Conservation (phyloP, 2,329 filamentous ascomycete genomes). For the Raffaelea arxii region DNA sequence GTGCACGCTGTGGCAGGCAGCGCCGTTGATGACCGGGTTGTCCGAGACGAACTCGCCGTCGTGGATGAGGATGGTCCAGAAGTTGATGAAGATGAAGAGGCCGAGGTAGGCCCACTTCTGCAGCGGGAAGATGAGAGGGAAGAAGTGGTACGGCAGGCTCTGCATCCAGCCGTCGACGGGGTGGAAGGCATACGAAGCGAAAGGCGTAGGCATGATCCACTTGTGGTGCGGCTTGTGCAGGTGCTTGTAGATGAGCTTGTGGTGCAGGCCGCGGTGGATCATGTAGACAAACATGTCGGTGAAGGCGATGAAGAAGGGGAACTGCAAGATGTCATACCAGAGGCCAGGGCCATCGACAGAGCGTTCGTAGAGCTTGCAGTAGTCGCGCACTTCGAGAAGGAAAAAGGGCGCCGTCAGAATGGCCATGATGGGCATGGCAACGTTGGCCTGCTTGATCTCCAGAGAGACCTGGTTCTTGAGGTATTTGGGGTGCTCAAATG, state of each 20-base stretch:
- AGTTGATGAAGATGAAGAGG: slow-evolving; percentile 86
- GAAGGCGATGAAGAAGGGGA: slow-evolving; percentile 80
- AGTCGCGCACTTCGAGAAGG: slow-evolving; percentile 72
- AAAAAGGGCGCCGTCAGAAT: slow-evolving; percentile 74
- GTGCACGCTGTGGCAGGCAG: slow-evolving; percentile 88
- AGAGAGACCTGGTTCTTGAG: slow-evolving; percentile 84
- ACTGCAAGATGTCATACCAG: slow-evolving; percentile 74
- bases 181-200: slow-evolving; percentile 88
- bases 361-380: slow-evolving; percentile 80
- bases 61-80: slow-evolving; percentile 95
- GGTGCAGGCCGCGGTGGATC: slow-evolving; percentile 80
- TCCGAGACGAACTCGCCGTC: slow-evolving; percentile 92
- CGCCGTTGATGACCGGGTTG: slow-evolving; percentile 85
- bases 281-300: slow-evolving; percentile 88
- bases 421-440: slow-evolving; percentile 73
- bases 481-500: slow-evolving; percentile 83
- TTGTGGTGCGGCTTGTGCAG: slow-evolving; percentile 98
- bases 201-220: slow-evolving; percentile 98
- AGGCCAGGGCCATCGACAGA: slow-evolving; percentile 62
- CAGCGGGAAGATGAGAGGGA: slow-evolving; percentile 84
- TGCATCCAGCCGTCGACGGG: slow-evolving; percentile 85
- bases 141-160: slow-evolving; percentile 84
- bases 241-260: slow-evolving; percentile 71
- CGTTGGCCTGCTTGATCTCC: slow-evolving; percentile 74
- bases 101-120: slow-evolving; percentile 82